Evolutionary conservation across 305 asterid species (phyloP), one percentile per base, ranked within the genome.

Genomic region (Ilex paraguariensis): DNA sequence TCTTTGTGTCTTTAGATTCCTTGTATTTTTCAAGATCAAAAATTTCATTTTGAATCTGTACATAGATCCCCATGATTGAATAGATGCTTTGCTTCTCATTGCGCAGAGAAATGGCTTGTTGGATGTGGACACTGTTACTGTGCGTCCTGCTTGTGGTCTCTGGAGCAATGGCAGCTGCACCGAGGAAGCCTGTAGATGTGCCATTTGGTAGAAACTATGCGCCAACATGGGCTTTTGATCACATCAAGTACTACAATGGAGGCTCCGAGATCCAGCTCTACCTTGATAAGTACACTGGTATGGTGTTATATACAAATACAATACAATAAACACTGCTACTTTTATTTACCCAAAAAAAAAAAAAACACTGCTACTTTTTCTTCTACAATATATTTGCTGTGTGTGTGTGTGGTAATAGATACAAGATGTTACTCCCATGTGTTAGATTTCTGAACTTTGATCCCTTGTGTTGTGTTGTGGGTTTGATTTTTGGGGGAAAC

Each of bases 191-290:
- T 21, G 67, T 82, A 4, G 84, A 84, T 53, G 91, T 84, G 1
- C 82, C 89, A 54, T 87, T 87, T 30, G 91, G 89, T 14, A 74
- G 87, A 45, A 87, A 87, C 81, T 87, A 84, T 56, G 75, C 70
- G 5, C 89, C 89, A n/a, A 78, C 86, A 3, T 84, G 95, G 95
- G 95, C 95, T 52, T 82, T 82, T 50, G 95, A 87, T 59, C 95
- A 87, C 60, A 78, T 87, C 71, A 87, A 78, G 71, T 82, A 84
- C 70, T 51, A 60, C 70, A 87, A 87, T 70, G 86, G 89, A 21
- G 95, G 84, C 55, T 69, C 75, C 6, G 76, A 87, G 84, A 87
- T 87, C 69, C 95, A 84, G 78, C 87, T 87, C 60, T 31, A 44
- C 64, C 89, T 87, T 36, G 95, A 87, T 72, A 87, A 84, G 7